Conservation (phyloP, 1,284 basidiomycete genomes). For the Moesziomyces sp. region DNA sequence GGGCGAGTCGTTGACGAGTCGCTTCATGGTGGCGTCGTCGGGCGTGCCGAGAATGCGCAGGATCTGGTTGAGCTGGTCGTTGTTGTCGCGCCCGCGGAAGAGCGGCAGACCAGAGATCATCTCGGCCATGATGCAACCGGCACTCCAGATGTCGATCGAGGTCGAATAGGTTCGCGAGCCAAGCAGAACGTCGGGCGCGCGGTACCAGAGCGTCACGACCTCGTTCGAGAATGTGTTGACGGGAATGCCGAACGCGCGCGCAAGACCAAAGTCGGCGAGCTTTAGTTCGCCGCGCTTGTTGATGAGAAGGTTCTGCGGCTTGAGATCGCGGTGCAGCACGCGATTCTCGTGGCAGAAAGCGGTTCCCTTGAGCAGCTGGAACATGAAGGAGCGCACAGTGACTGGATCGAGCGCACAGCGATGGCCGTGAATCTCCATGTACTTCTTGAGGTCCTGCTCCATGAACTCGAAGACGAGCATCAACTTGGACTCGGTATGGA, state of each 20-base stretch:
- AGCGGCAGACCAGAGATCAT: conserved; percentile 94
- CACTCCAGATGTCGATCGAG: conserved; percentile 99
- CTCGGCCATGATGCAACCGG: conserved; percentile 95
- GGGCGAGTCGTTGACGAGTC: conserved; percentile 91
- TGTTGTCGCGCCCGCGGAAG: conserved; percentile 96
- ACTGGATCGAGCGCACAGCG: conserved; percentile 90
- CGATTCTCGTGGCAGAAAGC: conserved; percentile 99
- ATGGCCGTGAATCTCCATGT: conserved; percentile 98
- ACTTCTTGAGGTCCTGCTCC: conserved; percentile 98
- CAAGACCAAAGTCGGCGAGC: conserved; percentile 86
- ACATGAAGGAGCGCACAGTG: conserved; percentile 97
- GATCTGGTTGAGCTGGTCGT: conserved; percentile 96
- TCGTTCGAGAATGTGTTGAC: conserved; percentile 68
- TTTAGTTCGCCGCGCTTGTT: conserved; percentile 98
- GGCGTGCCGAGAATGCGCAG: conserved; percentile 98
- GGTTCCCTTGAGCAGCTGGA: conserved; percentile 94
- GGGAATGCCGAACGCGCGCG: conserved; percentile 75
- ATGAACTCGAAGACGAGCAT: conserved; percentile 99
- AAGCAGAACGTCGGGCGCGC: conserved; percentile 95
- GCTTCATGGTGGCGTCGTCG: conserved; percentile 85
- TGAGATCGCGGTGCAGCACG: conserved; percentile 95
- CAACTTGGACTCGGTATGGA: conserved; percentile 92
- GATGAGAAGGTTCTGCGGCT: conserved; percentile 97
- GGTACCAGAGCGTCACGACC: conserved; percentile 95
- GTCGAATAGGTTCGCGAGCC: conserved; percentile 98